A percentile compares a stretch with the other conserved stretches of the same genome.
Evolutionary conservation across 2,329 filamentous ascomycete species (phyloP).

Genomic region (Penicillium sp.): DNA sequence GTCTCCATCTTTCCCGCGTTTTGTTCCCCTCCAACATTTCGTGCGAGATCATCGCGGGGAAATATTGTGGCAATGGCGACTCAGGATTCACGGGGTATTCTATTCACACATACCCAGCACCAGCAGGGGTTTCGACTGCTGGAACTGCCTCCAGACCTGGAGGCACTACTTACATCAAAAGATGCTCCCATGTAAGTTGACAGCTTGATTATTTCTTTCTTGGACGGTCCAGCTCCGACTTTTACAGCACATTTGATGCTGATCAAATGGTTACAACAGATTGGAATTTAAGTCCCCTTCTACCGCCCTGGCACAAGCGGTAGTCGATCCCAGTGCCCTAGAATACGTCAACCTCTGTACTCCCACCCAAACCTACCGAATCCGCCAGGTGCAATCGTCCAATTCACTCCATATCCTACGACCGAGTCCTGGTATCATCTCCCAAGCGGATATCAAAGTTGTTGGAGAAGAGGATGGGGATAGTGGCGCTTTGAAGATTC

Average conservation of each 20-base stretch:
- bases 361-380: slow-evolving; percentile 55
- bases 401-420: slow-evolving; percentile 60
- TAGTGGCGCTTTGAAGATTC: slow-evolving; percentile 24
- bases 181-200: slow-evolving; percentile 39
- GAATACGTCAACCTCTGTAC: slow-evolving; percentile 60
- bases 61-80: slow-evolving; percentile 35
- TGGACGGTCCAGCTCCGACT: background rate
- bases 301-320: slow-evolving; percentile 28
- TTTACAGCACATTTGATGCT: background rate
- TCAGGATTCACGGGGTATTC: slow-evolving; percentile 36
- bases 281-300: slow-evolving; percentile 46
- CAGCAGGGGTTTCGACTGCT: slow-evolving; percentile 59
- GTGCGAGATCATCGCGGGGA: background rate
- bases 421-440: slow-evolving; percentile 38
- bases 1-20: slow-evolving; percentile 7
- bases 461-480: slow-evolving; percentile 23
- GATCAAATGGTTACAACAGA: slow-evolving; percentile 20
- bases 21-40: slow-evolving; percentile 2
- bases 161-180: slow-evolving; percentile 53
- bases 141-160: slow-evolving; percentile 59
- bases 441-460: slow-evolving; percentile 29
- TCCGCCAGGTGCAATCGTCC: slow-evolving; percentile 65
- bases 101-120: slow-evolving; percentile 42
- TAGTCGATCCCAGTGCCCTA: slow-evolving; percentile 24
- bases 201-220: background rate